Conservation (phyloP, 495 filamentous ascomycete species). For the Xylaria venustula region DNA sequence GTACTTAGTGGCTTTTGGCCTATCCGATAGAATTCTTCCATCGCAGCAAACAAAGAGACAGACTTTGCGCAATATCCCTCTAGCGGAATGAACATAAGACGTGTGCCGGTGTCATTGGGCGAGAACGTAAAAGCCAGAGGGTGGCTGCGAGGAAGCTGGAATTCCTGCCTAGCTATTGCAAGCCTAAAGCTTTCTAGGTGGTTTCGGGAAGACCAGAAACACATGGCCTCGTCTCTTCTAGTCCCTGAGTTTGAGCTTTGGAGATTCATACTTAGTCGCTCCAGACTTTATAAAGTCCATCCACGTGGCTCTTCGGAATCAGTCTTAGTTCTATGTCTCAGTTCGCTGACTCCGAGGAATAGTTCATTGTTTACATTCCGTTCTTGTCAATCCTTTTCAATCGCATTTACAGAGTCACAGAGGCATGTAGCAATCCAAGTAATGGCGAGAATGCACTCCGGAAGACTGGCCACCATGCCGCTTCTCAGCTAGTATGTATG, state of each 20-base stretch:
- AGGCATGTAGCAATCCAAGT: background rate
- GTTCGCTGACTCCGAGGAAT: background rate
- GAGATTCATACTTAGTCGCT: background rate
- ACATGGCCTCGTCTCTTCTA: background rate
- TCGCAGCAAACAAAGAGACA: background rate
- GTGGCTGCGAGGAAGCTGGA: background rate
- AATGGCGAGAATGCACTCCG: background rate
- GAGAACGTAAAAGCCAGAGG: background rate
- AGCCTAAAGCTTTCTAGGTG: too few relatives aligned
- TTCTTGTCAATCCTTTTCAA: background rate
- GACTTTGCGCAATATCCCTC: background rate
- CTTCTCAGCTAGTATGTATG: background rate
- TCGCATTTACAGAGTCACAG: background rate
- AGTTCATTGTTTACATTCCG: background rate
- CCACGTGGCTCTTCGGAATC: background rate
- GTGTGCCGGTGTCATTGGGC: background rate
- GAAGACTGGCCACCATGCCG: background rate
- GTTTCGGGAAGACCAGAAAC: background rate
- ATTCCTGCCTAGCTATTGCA: background rate
- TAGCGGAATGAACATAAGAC: background rate
- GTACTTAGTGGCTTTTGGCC: background rate
- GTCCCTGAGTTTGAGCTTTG: background rate
- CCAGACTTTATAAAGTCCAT: background rate
- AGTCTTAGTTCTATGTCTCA: background rate
- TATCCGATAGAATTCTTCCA: background rate